A percentile compares a stretch with the other conserved stretches of the same genome.
phyloP scores from a whole-genome alignment of 208 protist genomes.

The Jaenimonas drosophilae region DNA sequence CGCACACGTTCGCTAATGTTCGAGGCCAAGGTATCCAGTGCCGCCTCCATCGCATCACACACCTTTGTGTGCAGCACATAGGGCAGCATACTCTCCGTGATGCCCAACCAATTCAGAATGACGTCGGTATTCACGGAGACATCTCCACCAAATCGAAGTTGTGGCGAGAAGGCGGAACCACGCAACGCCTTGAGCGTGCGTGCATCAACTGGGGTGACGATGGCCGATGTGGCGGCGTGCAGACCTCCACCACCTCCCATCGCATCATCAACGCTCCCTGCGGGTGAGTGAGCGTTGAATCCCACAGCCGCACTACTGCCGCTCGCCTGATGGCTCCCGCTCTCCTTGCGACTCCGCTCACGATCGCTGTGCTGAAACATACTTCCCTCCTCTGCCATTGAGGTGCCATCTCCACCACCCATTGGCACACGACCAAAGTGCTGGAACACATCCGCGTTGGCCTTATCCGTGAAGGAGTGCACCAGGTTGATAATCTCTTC shows the following conservation, averaged over 20 bases:
- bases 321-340: neutral
- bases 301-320: no score
- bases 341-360: neutral
- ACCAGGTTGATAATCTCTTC: conserved; percentile 71
- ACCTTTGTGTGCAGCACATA: conserved; percentile 47
- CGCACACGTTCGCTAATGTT: conserved; percentile 30
- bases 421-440: conserved; percentile 33
- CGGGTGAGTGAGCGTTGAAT: no score
- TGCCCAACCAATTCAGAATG: conserved; percentile 82
- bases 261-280: neutral
- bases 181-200: conserved; percentile 42
- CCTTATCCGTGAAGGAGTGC: conserved; percentile 70
- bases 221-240: neutral
- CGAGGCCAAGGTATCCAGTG: conserved; percentile 18
- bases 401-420: neutral
- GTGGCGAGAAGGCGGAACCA: conserved; percentile 66
- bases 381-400: neutral
- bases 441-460: conserved; percentile 61
- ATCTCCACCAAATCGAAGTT: conserved; percentile 81
- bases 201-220: conserved; percentile 8
- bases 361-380: no score
- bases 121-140: conserved; percentile 85
- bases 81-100: conserved; percentile 83
- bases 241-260: neutral
- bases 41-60: conserved; percentile 53